Percentiles rank a stretch among this genome's conserved stretches.
Conservation (phyloP, 164 flowering plant species). For the Buxus sempervirens region DNA sequence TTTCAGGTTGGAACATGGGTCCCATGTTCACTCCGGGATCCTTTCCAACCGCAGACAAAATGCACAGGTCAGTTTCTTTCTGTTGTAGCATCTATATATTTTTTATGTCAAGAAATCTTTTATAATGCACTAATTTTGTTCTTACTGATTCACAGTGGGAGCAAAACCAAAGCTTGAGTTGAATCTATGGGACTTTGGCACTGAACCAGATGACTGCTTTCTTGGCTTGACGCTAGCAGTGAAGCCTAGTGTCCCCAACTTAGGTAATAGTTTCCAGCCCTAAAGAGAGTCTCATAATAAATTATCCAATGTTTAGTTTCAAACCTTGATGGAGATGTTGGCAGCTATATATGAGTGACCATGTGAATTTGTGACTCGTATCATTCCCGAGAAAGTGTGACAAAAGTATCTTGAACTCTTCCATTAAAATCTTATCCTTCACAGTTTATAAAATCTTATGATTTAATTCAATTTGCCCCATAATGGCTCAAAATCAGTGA, state of each 20-base stretch:
- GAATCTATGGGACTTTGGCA: constrained; percentile 70
- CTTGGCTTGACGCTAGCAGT: constrained; percentile 88
- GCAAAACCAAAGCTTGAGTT: constrained; percentile 78
- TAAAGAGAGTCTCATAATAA: not conserved
- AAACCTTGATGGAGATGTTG: not conserved
- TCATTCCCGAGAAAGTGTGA: too few relatives aligned
- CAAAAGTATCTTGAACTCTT: too few relatives aligned
- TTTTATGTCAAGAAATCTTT: not conserved
- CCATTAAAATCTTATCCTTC: too few relatives aligned
- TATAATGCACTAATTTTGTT: not conserved
- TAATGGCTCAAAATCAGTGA: too few relatives aligned
- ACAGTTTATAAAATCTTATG: too few relatives aligned
- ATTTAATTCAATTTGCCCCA: too few relatives aligned
- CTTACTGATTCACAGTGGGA: constrained; percentile 24
- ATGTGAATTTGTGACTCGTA: not conserved
- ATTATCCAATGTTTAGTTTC: too few relatives aligned
- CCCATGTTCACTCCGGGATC: constrained; percentile 50
- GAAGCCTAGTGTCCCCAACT: constrained; percentile 58
- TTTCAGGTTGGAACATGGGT: constrained; percentile 47
- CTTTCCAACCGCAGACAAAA: constrained; percentile 39
- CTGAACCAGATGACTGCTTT: constrained; percentile 69
- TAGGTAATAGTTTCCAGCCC: constrained; percentile 35
- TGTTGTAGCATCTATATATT: not conserved
- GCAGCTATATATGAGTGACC: not conserved
- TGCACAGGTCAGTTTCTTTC: constrained; percentile 33